A percentile compares a stretch with the other conserved stretches of the same genome.
phyloP scores from a whole-genome alignment of 495 filamentous ascomycete genomes.

The Cudoniella acicularis region DNA sequence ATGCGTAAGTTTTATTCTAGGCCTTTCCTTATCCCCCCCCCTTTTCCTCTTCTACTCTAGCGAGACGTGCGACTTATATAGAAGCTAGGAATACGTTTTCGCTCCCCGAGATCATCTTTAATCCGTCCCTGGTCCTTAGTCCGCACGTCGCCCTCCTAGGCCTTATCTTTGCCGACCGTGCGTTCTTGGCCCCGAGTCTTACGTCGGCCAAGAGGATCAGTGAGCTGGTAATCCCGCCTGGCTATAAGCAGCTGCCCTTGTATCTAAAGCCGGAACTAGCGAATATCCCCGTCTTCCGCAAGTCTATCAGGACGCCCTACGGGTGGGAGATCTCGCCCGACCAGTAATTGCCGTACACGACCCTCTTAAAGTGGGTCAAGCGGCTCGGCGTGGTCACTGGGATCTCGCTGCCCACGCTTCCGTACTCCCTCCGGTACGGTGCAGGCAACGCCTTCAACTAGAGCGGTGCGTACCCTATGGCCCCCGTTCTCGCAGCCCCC shows the following conservation, averaged over 20 bases:
- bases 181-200: slow-evolving; percentile 24
- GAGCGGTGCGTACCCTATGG: slow-evolving; percentile 27
- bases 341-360: slow-evolving; percentile 32
- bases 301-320: slow-evolving; percentile 29
- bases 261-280: slow-evolving; percentile 20
- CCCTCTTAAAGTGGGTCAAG: slow-evolving; percentile 31
- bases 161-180: slow-evolving; percentile 31
- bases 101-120: slow-evolving; percentile 36
- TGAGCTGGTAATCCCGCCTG: slow-evolving; percentile 21
- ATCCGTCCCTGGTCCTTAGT: slow-evolving; percentile 25
- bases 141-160: slow-evolving; percentile 34
- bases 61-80: not conserved
- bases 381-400: slow-evolving; percentile 28
- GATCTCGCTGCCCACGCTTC: slow-evolving; percentile 29
- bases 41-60: not conserved
- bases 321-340: slow-evolving; percentile 34
- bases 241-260: slow-evolving; percentile 29
- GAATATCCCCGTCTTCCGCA: slow-evolving; percentile 25
- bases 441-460: slow-evolving; percentile 34
- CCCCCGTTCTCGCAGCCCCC: too few species aligned
- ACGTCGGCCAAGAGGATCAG: slow-evolving; percentile 20
- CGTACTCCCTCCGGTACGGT: slow-evolving; percentile 37
- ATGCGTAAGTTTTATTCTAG: slow-evolving; percentile 27
- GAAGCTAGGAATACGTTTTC: slow-evolving; percentile 33
- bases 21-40: slow-evolving; percentile 11